Evolutionary conservation across 75 land plant species (phyloP).

Genomic region (Isoetes taiwanensis): DNA sequence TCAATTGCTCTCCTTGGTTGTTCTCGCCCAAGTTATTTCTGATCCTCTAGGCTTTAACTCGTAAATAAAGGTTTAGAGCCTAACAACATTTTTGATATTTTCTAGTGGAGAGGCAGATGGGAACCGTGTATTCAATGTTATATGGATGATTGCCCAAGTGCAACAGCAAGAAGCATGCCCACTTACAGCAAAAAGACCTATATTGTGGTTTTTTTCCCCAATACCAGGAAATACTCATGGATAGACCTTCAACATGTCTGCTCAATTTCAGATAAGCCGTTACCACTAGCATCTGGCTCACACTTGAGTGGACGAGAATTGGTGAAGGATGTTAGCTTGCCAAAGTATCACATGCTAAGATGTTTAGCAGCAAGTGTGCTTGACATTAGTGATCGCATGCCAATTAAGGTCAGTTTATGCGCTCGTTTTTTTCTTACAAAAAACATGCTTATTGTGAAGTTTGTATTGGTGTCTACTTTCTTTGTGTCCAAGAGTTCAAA

Average conservation of each 20-base stretch:
- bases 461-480: too few species aligned
- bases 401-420: slow-evolving; percentile 60
- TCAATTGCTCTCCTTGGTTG: too few species aligned
- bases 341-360: slow-evolving; percentile 54
- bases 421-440: too few species aligned
- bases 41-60: too few species aligned
- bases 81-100: too few species aligned
- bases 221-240: slow-evolving; percentile 60
- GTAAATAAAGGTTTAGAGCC: too few species aligned
- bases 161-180: slow-evolving; percentile 65
- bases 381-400: slow-evolving; percentile 67
- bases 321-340: slow-evolving; percentile 52
- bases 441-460: too few species aligned
- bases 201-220: slow-evolving; percentile 56
- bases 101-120: slow-evolving; percentile 94
- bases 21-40: too few species aligned
- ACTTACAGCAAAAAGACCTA: slow-evolving; percentile 66
- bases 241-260: slow-evolving; percentile 48
- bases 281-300: slow-evolving; percentile 57
- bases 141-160: slow-evolving; percentile 59
- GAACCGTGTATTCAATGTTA: slow-evolving; percentile 76
- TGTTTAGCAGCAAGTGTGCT: slow-evolving; percentile 64
- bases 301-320: slow-evolving; percentile 41
- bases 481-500: too few species aligned
- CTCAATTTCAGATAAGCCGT: slow-evolving; percentile 54